Evolutionary conservation across 2,329 filamentous ascomycete genomes (phyloP).

Genomic region (Ramularia endophylla): DNA sequence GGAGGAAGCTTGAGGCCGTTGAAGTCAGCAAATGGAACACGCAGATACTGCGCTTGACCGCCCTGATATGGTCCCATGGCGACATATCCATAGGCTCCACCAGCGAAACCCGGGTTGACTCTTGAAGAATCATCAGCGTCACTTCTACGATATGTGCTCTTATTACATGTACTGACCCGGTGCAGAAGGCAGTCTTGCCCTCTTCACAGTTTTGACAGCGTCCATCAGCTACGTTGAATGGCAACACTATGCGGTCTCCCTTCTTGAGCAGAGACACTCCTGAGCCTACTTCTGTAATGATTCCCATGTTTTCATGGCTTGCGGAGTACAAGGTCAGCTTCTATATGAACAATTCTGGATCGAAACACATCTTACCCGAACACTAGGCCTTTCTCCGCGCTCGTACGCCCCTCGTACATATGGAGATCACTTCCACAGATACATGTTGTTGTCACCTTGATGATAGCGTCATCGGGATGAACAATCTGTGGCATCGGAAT

Average conservation of each 20-base stretch:
- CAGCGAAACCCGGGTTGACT: constrained; percentile 54
- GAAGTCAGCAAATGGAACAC: constrained; percentile 62
- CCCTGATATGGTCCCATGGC: constrained; percentile 46
- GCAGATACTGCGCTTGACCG: constrained; percentile 58
- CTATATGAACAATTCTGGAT: too few relatives aligned
- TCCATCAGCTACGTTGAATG: constrained; percentile 60
- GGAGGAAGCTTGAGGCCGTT: constrained; percentile 57
- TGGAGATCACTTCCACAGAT: constrained; percentile 33
- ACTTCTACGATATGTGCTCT: neutral
- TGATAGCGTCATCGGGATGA: constrained; percentile 59
- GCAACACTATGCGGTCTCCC: constrained; percentile 59
- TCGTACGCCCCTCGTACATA: constrained; percentile 57
- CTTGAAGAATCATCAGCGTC: constrained; percentile 39
- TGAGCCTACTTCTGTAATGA: constrained; percentile 45
- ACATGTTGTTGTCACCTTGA: constrained; percentile 59
- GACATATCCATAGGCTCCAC: constrained; percentile 57
- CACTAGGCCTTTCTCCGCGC: constrained; percentile 55
- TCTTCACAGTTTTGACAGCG: constrained; percentile 60
- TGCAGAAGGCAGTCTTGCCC: constrained; percentile 60
- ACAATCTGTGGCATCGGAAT: constrained; percentile 53
- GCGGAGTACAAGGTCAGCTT: neutral
- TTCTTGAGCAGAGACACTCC: constrained; percentile 58
- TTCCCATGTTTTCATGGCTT: constrained; percentile 39
- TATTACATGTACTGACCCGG: constrained; percentile 40
- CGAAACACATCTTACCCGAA: constrained; percentile 37